These are phyloP conservation scores for Pisolithus marmoratus DNA, from an alignment of 768 basidiomycete species.

Conservation along the genomic window DNA sequence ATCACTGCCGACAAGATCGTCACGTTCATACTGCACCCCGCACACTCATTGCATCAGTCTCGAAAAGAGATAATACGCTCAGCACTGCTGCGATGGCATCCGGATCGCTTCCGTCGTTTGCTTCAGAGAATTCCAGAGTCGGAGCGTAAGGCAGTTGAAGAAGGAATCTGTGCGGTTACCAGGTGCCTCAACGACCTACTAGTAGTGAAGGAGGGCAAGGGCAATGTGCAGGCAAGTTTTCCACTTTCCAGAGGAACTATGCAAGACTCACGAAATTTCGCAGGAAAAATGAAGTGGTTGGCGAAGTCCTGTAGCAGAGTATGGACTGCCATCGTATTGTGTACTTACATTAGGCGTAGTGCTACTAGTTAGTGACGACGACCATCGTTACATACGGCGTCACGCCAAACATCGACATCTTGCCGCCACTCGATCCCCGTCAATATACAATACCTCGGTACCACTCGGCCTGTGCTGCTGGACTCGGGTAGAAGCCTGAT, in stretches of 20 bases:
- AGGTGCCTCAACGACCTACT: slow-evolving; percentile 64
- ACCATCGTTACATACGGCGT: too few species aligned
- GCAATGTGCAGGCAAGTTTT: slow-evolving; percentile 14
- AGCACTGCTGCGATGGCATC: slow-evolving; percentile 76
- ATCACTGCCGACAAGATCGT: slow-evolving; percentile 51
- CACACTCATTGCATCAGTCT: slow-evolving; percentile 53
- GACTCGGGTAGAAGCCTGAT: too few species aligned
- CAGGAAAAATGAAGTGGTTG: too few species aligned
- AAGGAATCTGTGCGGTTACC: slow-evolving; percentile 59
- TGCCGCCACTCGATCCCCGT: too few species aligned
- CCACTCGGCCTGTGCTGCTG: too few species aligned
- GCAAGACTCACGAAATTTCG: too few species aligned
- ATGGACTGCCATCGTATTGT: too few species aligned
- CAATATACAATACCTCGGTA: too few species aligned
- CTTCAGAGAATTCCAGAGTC: slow-evolving; percentile 45
- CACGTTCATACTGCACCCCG: slow-evolving; percentile 57
- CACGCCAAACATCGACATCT: too few species aligned
- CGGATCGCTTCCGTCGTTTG: slow-evolving; percentile 65
- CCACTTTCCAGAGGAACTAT: not conserved
- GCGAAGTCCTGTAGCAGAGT: too few species aligned
- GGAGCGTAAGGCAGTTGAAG: slow-evolving; percentile 51
- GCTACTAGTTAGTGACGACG: too few species aligned
- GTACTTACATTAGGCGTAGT: too few species aligned
- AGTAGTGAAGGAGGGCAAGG: slow-evolving; percentile 30
- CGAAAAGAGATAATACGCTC: slow-evolving; percentile 61